Evolutionary conservation across 1,284 basidiomycete species (phyloP), one percentile per base, ranked within the genome.

Genomic region (Microbotryum saponariae): DNA sequence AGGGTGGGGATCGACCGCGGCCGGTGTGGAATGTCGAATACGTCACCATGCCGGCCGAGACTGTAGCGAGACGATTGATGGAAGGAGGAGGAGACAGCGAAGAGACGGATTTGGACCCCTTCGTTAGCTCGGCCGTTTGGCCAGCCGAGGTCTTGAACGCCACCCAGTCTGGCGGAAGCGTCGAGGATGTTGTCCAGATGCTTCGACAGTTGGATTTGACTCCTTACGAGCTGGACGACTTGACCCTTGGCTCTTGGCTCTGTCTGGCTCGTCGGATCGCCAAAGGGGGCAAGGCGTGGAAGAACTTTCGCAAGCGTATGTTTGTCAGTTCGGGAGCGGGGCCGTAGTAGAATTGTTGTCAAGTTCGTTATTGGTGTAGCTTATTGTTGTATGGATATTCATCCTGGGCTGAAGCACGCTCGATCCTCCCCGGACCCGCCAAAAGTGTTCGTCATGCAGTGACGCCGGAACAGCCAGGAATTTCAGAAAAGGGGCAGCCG

Each of bases 201-300:
- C 47, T 66, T 21, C 46, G 47, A 20, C 20, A 56, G 16, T 45
- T 25, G 31, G 23, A 54, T 2, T 37, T 68, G 47, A 84, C 82
- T 70, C 88, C 85, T 63, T 93, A 86, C 76, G 77, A 73, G 68
- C 77, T 89, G 81, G 73, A 69, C 60, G 88, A 88, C 74, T 77
- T 90, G 78, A 94, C 90, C 61, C 83, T 94, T 48, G 77, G 79
- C 62, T 84, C 84, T 63, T 91, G 89, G 84, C 77, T 89, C 65
- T 79, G 79, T 70, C 79, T 93, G 54, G 90, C 82, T 62, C 81
- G 83, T 67, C 76, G 79, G 70, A 74, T 92, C 65, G 84, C 82
- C 25, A 67, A 71, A 4, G 78, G 84, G 71, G 79, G 79, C 75
- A 83, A 82, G 77, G 74, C 88, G 74, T 84, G 88, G 77, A 78